Base-by-base conservation (phyloP, 2,329 filamentous ascomycete species). In the Pseudogymnoascus destructans region DNA sequence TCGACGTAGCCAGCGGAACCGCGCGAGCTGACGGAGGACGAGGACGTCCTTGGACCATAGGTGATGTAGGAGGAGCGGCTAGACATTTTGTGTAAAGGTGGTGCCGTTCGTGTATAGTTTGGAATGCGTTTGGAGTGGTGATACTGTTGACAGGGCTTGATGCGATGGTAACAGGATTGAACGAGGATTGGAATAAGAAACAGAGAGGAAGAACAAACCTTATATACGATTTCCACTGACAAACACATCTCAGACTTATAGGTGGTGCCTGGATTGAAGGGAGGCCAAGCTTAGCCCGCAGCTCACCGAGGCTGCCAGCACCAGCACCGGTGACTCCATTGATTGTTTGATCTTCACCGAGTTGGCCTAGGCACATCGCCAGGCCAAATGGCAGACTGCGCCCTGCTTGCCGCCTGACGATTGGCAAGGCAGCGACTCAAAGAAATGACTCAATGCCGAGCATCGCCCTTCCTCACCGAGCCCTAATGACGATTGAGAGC, bases 391-490 rank as follows among this genome's bases (percentile, higher is more conserved):
- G 33, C 13, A 35, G 46, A 32, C 46, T 52, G 46, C 46, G 46
- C 46, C 46, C 46, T 30, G 46, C 25, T 32, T 52, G 46, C 25
- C 46, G 46, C 46, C 25, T 52, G 46, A 19, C 25, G 13, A 52
- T 52, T 52, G 15, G 46, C 46, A 52, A 52, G 46, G 46, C 46
- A 52, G 46, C 46, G 46, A 52, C 46, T 19, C 46, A 52, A 52
- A 52, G 46, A 52, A 52, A 52, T 52, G 46, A 52, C 46, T 52
- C 46, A 52, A 52, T 52, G 25, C 46, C 25, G 46, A 30, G 25
- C 46, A 52, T 27, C 10, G 46, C 46, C 46, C 15, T 30, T 30
- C 25, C 17, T 52, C 46, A 52, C 46, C 46, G 46, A 52, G 25
- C 15, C 13, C 46, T 27, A 30, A 32, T 52, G 46, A 52, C 46